Evolutionary conservation across 2,329 filamentous ascomycete species (phyloP).

Genomic region (Xylaria sp.): DNA sequence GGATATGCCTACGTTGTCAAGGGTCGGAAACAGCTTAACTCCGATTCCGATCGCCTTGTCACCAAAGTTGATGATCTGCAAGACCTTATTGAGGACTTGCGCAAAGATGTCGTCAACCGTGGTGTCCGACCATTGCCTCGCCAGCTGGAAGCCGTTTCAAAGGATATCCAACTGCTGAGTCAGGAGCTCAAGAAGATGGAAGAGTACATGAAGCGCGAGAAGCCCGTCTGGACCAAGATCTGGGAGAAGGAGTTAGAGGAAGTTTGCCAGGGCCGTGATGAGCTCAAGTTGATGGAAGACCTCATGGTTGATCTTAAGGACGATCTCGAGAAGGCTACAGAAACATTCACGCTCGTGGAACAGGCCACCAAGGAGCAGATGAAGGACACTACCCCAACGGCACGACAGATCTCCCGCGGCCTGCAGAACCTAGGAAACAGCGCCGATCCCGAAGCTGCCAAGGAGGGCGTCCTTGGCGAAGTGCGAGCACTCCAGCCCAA

Average conservation of each 20-base stretch:
- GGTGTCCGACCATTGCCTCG: conserved; percentile 86
- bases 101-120: conserved; percentile 91
- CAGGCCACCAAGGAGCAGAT: conserved; percentile 98
- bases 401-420: conserved; percentile 50
- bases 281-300: conserved; percentile 94
- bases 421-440: conserved; percentile 49
- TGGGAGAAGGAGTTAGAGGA: conserved; percentile 97
- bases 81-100: conserved; percentile 90
- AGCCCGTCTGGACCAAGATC: conserved; percentile 97
- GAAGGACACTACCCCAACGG: conserved; percentile 58
- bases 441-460: conserved; percentile 70
- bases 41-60: conserved; percentile 86
- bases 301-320: conserved; percentile 87
- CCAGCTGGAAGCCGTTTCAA: conserved; percentile 82
- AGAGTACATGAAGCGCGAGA: conserved; percentile 84
- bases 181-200: conserved; percentile 92
- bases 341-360: conserved; percentile 92
- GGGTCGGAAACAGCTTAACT: conserved; percentile 80
- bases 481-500: conserved; percentile 91
- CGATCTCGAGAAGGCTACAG: conserved; percentile 87
- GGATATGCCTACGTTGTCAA: conserved; percentile 79
- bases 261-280: conserved; percentile 90
- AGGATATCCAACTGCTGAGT: conserved; percentile 75
- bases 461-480: conserved; percentile 87
- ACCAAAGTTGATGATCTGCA: conserved; percentile 94